Evolutionary conservation across 257 asterid species (phyloP).

Genomic region (Echites panduratus): DNA sequence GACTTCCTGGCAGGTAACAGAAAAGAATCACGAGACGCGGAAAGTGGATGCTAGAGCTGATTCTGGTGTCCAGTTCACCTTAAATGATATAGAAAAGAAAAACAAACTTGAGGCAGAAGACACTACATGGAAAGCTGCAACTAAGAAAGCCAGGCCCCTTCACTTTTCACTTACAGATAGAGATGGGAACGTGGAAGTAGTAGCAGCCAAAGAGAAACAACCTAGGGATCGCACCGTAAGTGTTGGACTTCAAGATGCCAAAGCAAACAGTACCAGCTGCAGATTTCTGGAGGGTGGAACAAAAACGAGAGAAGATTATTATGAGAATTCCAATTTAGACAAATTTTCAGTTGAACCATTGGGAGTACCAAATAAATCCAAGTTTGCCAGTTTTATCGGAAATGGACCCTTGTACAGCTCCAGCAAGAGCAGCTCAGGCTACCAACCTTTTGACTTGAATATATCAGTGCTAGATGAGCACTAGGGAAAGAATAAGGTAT

Average conservation of each 20-base stretch:
- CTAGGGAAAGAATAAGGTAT: background rate
- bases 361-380: background rate
- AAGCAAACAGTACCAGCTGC: background rate
- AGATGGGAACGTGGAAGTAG: background rate
- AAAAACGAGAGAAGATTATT: background rate
- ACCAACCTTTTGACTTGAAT: conserved; percentile 4
- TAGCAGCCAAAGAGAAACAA: background rate
- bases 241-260: background rate
- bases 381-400: background rate
- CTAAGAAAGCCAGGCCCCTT: background rate
- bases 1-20: background rate
- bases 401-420: background rate
- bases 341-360: background rate
- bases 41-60: background rate
- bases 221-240: background rate
- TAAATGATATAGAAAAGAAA: background rate
- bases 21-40: background rate
- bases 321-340: background rate
- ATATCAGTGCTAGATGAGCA: background rate
- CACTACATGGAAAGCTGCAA: background rate
- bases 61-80: background rate
- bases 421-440: background rate
- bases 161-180: background rate
- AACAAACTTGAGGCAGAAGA: background rate
- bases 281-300: background rate